A percentile compares a stretch with the other conserved stretches of the same genome.
These are phyloP conservation scores for Chalciporus pseudorubinellus DNA, from an alignment of 768 basidiomycete species.

Conservation along the genomic window DNA sequence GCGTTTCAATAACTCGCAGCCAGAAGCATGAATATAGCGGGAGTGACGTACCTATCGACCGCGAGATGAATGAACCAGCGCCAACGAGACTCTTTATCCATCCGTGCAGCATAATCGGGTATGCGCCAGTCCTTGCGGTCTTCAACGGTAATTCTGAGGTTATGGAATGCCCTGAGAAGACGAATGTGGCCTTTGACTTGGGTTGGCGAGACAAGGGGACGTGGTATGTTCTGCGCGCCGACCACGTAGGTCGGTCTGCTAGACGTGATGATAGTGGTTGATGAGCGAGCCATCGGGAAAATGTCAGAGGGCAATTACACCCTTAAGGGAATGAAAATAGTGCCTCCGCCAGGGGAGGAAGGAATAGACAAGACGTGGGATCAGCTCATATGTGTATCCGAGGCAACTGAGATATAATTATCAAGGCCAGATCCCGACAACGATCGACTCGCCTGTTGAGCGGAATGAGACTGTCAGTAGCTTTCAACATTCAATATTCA, in stretches of 20 bases:
- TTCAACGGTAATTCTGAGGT: conserved; percentile 29
- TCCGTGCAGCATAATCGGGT: conserved; percentile 21
- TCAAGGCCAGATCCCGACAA: not conserved
- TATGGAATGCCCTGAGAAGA: conserved; percentile 33
- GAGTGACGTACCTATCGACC: conserved; percentile 33
- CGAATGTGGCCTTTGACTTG: conserved; percentile 36
- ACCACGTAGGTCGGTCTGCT: conserved; percentile 13
- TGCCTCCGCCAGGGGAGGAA: not conserved
- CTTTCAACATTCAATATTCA: too few relatives aligned
- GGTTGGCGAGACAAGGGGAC: conserved; percentile 30
- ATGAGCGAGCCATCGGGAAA: conserved; percentile 2
- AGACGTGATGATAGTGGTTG: not conserved
- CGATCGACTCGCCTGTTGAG: conserved; percentile 10
- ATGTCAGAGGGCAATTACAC: not conserved
- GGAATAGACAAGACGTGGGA: conserved; percentile 9
- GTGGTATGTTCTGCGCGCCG: conserved; percentile 13
- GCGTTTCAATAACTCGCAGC: not conserved
- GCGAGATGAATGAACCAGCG: conserved; percentile 41
- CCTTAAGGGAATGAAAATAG: not conserved
- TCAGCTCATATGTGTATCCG: not conserved
- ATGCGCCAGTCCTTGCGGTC: conserved; percentile 26
- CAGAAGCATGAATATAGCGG: not conserved
- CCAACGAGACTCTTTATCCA: conserved; percentile 34
- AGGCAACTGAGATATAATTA: not conserved
- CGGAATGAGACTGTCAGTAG: not conserved